Percentiles rank a stretch among this genome's conserved stretches.
Evolutionary conservation across 208 protist species (phyloP).

Genomic region (Crithidia sp.): DNA sequence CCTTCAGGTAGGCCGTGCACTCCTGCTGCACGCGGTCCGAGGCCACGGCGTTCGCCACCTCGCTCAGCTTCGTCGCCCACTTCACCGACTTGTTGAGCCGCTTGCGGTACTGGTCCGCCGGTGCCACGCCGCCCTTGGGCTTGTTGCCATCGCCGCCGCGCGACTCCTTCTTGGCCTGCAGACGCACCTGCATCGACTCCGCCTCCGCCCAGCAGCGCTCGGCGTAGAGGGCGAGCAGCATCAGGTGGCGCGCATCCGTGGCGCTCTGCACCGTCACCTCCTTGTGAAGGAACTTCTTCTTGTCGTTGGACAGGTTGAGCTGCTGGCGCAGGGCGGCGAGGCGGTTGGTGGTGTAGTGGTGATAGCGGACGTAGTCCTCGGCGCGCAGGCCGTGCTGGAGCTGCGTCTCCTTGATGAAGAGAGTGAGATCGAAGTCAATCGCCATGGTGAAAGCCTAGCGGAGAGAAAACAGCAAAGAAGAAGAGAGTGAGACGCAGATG

Average conservation of each 20-base stretch:
- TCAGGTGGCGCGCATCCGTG: constrained; percentile 66
- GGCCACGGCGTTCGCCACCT: constrained; percentile 59
- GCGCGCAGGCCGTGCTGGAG: constrained; percentile 86
- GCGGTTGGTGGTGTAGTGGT: constrained; percentile 82
- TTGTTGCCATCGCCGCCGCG: constrained; percentile 36
- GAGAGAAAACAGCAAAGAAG: constrained; percentile 1
- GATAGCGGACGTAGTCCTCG: constrained; percentile 85
- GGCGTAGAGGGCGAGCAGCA: constrained; percentile 79
- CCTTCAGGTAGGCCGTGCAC: constrained; percentile 66
- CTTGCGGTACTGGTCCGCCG: constrained; percentile 74
- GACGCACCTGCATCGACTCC: constrained; percentile 64
- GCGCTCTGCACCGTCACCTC: constrained; percentile 71
- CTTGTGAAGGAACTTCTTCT: constrained; percentile 83
- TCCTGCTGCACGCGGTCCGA: constrained; percentile 52
- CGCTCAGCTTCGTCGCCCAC: constrained; percentile 68
- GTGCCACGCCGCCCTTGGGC: constrained; percentile 65
- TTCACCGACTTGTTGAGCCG: constrained; percentile 86
- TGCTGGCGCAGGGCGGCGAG: constrained; percentile 76
- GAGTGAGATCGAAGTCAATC: constrained; percentile 75
- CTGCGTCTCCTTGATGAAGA: constrained; percentile 86
- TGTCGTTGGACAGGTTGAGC: constrained; percentile 73
- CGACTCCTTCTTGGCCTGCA: constrained; percentile 44
- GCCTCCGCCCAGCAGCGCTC: constrained; percentile 87
- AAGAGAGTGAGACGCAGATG: not conserved
- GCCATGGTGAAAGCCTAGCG: constrained; percentile 5